Evolutionary conservation across 2,329 filamentous ascomycete genomes (phyloP).

Genomic region (Mycosphaerella arachidis): DNA sequence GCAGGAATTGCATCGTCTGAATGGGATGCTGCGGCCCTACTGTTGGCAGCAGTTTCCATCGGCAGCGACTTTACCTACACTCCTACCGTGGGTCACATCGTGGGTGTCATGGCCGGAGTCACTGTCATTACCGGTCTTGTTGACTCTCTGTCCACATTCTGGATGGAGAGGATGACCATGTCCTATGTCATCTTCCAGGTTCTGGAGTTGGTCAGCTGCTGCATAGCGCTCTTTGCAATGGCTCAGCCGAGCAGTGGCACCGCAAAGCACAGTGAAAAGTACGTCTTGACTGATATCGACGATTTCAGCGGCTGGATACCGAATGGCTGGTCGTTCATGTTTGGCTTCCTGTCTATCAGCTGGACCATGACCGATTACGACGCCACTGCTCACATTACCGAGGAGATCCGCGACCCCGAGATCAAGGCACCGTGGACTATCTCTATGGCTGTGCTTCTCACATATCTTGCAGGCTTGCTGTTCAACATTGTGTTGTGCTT

Average conservation of each 20-base stretch:
- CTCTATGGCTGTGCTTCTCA: conserved; percentile 52
- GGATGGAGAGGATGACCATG: conserved; percentile 57
- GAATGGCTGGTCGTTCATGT: conserved; percentile 54
- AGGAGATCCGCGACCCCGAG: conserved; percentile 51
- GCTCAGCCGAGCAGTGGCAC: conserved; percentile 34
- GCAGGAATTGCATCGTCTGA: conserved; percentile 54
- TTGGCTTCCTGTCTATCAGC: conserved; percentile 56
- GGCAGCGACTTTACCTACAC: conserved; percentile 26
- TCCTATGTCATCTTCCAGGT: conserved; percentile 56
- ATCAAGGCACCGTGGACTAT: conserved; percentile 55
- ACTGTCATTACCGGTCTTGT: conserved; percentile 40
- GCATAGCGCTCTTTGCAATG: conserved; percentile 49
- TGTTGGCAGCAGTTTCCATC: conserved; percentile 54
- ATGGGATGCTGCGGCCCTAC: conserved; percentile 54
- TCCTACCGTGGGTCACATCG: conserved; percentile 45
- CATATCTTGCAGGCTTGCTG: conserved; percentile 52
- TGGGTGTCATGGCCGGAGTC: conserved; percentile 54
- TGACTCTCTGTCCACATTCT: conserved; percentile 54
- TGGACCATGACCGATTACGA: conserved; percentile 60
- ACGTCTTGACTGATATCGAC: conserved; percentile 54
- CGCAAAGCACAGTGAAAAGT: conserved; percentile 49
- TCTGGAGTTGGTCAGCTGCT: conserved; percentile 48
- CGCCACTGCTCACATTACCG: conserved; percentile 46
- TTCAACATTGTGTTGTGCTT: conserved; percentile 58
- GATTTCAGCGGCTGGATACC: conserved; percentile 52